Evolutionary conservation across 148 eudicot species (phyloP).

Genomic region (Spergularia bocconei): DNA sequence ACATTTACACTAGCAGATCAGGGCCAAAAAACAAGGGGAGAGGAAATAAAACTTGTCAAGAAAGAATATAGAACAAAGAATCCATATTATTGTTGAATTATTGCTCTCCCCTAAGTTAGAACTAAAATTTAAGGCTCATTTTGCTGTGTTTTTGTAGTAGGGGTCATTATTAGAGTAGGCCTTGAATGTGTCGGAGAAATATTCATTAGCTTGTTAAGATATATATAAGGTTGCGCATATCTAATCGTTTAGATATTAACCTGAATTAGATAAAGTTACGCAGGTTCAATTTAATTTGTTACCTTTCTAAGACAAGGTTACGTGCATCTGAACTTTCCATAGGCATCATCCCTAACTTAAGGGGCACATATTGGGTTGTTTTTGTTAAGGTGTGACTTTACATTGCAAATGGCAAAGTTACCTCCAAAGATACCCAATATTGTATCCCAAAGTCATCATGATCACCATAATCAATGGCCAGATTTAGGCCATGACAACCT

Average conservation of each 20-base stretch:
- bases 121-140: not conserved
- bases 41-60: not conserved
- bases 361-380: not conserved
- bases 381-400: not conserved
- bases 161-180: not conserved
- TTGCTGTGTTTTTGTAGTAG: not conserved
- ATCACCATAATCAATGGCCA: slow-evolving; percentile 42
- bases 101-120: slow-evolving; percentile 4
- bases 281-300: too few species aligned
- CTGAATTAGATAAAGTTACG: not conserved
- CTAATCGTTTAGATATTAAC: not conserved
- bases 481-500: slow-evolving; percentile 42
- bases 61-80: not conserved
- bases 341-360: not conserved
- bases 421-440: slow-evolving; percentile 73
- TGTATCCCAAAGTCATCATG: slow-evolving; percentile 22
- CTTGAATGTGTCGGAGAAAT: not conserved
- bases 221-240: not conserved
- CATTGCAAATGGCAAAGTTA: slow-evolving; percentile 56
- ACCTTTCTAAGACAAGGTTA: not conserved
- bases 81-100: not conserved
- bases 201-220: not conserved
- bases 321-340: not conserved
- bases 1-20: slow-evolving; percentile 11
- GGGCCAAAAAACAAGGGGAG: slow-evolving; percentile 1